Evolutionary conservation across 2,329 filamentous ascomycete species (phyloP).

Genomic region (Beauveria sp.): DNA sequence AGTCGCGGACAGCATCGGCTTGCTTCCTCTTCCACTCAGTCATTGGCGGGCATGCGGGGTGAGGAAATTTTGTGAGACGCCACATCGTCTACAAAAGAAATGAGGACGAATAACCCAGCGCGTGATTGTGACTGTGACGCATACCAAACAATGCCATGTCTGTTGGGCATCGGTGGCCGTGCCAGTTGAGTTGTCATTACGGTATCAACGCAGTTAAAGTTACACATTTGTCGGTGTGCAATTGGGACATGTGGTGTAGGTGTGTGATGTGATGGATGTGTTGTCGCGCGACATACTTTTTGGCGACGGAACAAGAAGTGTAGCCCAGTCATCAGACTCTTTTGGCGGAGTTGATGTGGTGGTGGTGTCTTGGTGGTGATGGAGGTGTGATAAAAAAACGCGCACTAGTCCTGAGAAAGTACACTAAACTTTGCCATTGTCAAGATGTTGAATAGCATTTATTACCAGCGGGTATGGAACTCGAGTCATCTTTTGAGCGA

Average conservation of each 20-base stretch:
- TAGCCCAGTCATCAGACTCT: slow-evolving; percentile 1
- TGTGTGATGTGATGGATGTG: slow-evolving; percentile 4
- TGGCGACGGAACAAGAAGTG: not conserved
- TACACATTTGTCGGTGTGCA: slow-evolving; percentile 5
- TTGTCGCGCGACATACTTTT: slow-evolving; percentile 1
- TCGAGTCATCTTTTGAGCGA: slow-evolving; percentile 1
- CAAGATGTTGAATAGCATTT: not conserved
- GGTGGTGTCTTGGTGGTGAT: not conserved
- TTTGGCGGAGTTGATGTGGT: not conserved
- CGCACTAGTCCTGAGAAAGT: not conserved
- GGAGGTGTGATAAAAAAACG: not conserved
- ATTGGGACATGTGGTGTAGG: not conserved
- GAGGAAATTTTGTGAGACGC: not conserved
- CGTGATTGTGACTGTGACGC: slow-evolving; percentile 6
- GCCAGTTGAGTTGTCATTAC: not conserved
- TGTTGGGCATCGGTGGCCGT: not conserved
- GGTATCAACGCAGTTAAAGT: not conserved
- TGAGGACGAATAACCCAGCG: not conserved
- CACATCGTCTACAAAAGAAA: not conserved
- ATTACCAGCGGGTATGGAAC: not conserved
- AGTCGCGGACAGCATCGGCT: not conserved
- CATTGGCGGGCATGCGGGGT: not conserved
- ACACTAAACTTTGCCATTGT: not conserved
- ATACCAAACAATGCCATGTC: not conserved
- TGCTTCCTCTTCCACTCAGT: not conserved